phyloP scores from a whole-genome alignment of 1,139 yeast species.

The Zygosaccharomyces sapae region DNA sequence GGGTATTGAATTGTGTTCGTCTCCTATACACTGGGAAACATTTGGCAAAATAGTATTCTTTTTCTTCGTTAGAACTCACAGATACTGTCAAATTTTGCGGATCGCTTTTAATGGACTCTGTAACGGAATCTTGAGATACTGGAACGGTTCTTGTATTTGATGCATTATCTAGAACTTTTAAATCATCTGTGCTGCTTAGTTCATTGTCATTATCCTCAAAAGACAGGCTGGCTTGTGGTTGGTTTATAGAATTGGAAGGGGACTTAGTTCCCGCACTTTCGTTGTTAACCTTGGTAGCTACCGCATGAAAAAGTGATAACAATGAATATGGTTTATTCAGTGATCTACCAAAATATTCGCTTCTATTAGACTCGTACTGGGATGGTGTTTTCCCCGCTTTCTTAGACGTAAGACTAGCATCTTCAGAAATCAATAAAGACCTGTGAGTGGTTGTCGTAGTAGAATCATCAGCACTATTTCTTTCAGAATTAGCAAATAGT shows the following conservation, averaged over 20 bases:
- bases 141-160: slow-evolving; percentile 28
- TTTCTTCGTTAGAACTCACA: slow-evolving; percentile 31
- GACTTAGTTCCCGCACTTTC: slow-evolving; percentile 8
- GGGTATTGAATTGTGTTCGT: slow-evolving; percentile 60
- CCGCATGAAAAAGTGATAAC: slow-evolving; percentile 30
- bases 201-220: neutral
- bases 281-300: slow-evolving; percentile 25
- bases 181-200: slow-evolving; percentile 5
- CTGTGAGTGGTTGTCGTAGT: neutral
- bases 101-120: slow-evolving; percentile 13
- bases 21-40: slow-evolving; percentile 83
- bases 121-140: slow-evolving; percentile 17
- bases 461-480: neutral
- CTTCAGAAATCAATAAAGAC: neutral
- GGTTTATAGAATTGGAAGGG: neutral
- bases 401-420: neutral
- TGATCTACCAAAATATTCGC: slow-evolving; percentile 4
- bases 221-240: neutral
- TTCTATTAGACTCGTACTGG: neutral
- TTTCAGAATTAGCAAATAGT: neutral
- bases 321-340: slow-evolving; percentile 17
- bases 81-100: slow-evolving; percentile 11
- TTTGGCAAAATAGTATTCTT: slow-evolving; percentile 65
- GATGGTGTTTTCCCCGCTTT: neutral
- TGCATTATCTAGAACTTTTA: slow-evolving; percentile 21